These are phyloP conservation scores for Corymbia calophylla DNA, from an alignment of 441 rosid species.

Conservation along the genomic window DNA sequence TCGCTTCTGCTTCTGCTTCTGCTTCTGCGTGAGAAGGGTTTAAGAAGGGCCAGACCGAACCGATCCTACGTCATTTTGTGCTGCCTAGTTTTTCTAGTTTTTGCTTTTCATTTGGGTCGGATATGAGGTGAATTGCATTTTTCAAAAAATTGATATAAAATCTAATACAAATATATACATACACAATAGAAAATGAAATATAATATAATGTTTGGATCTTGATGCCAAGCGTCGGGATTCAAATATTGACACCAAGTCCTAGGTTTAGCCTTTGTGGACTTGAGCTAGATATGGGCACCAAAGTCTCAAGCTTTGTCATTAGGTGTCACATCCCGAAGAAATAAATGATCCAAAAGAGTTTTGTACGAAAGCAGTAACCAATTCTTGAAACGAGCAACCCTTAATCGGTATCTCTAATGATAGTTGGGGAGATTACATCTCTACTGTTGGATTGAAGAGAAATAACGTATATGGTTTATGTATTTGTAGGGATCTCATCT, in stretches of 20 bases:
- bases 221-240: neutral
- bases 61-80: neutral
- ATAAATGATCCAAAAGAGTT: too few species aligned
- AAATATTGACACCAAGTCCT: accelerated
- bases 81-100: neutral
- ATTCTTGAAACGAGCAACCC: too few species aligned
- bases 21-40: neutral
- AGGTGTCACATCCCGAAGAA: too few species aligned
- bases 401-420: too few species aligned
- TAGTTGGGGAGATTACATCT: too few species aligned
- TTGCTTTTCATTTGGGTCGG: neutral
- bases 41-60: neutral
- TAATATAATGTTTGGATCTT: neutral
- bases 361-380: too few species aligned
- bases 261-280: accelerated
- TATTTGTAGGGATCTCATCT: too few species aligned
- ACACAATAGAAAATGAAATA: neutral
- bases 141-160: neutral
- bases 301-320: neutral
- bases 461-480: too few species aligned
- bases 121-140: neutral
- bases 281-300: neutral
- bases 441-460: too few species aligned
- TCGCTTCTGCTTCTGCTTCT: neutral
- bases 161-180: neutral